Percentiles rank a stretch among this genome's conserved stretches.
phyloP scores from a whole-genome alignment of 2,329 filamentous ascomycete species.

The Fusarium sarcochroum region DNA sequence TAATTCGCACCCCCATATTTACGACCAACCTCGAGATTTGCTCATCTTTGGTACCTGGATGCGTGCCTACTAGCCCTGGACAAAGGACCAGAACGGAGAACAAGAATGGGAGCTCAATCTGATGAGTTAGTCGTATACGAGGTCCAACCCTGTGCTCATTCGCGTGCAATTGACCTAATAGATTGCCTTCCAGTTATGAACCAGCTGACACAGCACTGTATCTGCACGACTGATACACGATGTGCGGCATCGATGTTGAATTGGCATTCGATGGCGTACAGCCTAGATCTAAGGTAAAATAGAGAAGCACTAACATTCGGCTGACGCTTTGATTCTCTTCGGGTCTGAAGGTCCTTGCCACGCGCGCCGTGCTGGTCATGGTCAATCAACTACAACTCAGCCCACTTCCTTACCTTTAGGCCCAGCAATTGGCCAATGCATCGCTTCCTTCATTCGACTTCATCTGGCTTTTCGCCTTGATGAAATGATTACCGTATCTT shows the following conservation, averaged over 20 bases:
- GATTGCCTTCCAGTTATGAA: background rate
- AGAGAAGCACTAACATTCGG: conserved; percentile 29
- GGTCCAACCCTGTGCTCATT: conserved; percentile 18
- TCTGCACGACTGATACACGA: conserved; percentile 32
- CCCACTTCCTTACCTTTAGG: conserved; percentile 38
- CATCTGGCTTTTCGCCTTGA: conserved; percentile 22
- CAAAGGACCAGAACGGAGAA: conserved; percentile 3
- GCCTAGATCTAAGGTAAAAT: conserved; percentile 30
- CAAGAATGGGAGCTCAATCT: background rate
- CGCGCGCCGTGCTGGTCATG: conserved; percentile 21
- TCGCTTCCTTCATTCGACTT: conserved; percentile 28
- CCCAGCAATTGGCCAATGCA: conserved; percentile 44
- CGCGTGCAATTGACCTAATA: conserved; percentile 19
- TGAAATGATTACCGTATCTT: conserved; percentile 17
- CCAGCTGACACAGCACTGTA: conserved; percentile 8
- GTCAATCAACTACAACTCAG: conserved; percentile 40
- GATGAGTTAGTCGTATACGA: conserved; percentile 11
- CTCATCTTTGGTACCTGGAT: conserved; percentile 26
- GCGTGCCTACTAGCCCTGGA: conserved; percentile 4
- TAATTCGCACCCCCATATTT: conserved; percentile 18
- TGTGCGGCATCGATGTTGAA: conserved; percentile 17
- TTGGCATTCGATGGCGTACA: conserved; percentile 14
- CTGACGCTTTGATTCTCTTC: conserved; percentile 39
- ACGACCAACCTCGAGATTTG: conserved; percentile 25
- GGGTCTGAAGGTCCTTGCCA: conserved; percentile 42